Percentiles rank a stretch among this genome's conserved stretches.
These are phyloP conservation scores for Pseudocercospora eumusae DNA, from an alignment of 2,329 filamentous ascomycete genomes.

Conservation along the genomic window DNA sequence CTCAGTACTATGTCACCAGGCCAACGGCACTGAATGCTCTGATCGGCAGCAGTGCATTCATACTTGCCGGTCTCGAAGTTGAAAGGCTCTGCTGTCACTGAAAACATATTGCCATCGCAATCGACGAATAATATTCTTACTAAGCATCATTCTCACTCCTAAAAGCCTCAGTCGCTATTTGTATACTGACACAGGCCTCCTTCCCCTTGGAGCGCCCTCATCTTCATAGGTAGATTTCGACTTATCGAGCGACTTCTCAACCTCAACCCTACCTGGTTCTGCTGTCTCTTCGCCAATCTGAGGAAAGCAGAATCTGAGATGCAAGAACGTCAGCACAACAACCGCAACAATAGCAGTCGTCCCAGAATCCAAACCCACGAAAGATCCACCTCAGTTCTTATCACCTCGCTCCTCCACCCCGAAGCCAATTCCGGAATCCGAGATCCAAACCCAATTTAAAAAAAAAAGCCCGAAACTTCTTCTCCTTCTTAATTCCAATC, in stretches of 20 bases:
- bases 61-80: constrained; percentile 44
- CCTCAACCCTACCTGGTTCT: background rate
- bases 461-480: too few relatives aligned
- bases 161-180: background rate
- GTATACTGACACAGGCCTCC: background rate
- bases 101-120: background rate
- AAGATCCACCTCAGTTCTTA: constrained; percentile 25
- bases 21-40: constrained; percentile 44
- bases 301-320: constrained; percentile 48
- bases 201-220: background rate
- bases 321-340: constrained; percentile 46
- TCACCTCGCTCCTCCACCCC: constrained; percentile 25
- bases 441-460: too few relatives aligned
- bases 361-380: constrained; percentile 26
- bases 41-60: constrained; percentile 46
- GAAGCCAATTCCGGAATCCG: constrained; percentile 29
- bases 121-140: background rate
- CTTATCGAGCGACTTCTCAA: background rate
- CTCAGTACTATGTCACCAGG: constrained; percentile 48
- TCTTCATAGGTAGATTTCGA: background rate
- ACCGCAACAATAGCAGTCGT: constrained; percentile 50
- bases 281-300: constrained; percentile 3
- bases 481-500: background rate
- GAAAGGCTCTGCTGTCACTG: constrained; percentile 22
- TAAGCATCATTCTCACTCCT: background rate